phyloP scores from a whole-genome alignment of 495 filamentous ascomycete genomes.

The Podospora pseudopauciseta region DNA sequence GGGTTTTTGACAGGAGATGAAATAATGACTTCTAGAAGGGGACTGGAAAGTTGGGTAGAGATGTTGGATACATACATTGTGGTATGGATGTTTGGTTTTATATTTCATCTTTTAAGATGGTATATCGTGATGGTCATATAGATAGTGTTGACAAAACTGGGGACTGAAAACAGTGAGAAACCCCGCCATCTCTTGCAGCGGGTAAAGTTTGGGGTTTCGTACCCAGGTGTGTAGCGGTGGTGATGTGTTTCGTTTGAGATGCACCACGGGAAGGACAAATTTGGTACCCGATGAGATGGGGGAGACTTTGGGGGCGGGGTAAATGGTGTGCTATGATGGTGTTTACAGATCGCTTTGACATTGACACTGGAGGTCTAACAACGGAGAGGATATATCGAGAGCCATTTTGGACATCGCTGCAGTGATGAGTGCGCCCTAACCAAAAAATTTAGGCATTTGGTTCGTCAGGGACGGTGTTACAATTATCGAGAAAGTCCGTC shows the following conservation, averaged over 20 bases:
- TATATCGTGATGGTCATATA: no score
- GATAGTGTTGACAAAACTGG: no score
- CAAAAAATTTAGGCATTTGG: neutral
- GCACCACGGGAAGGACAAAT: neutral
- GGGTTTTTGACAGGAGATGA: neutral
- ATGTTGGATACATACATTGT: neutral
- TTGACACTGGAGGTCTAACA: neutral
- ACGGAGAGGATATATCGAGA: no score
- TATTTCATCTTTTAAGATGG: no score
- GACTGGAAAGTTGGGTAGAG: neutral
- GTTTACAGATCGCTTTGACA: neutral
- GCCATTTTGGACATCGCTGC: no score
- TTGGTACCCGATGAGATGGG: neutral
- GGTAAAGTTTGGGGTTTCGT: neutral
- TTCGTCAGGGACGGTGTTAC: neutral
- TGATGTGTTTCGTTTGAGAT: neutral
- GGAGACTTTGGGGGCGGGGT: neutral
- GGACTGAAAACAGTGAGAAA: no score
- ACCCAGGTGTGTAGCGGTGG: neutral
- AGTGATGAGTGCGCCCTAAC: neutral
- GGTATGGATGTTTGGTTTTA: neutral
- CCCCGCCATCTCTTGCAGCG: neutral
- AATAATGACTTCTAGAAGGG: neutral
- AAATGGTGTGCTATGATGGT: neutral
- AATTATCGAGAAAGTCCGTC: neutral